Evolutionary conservation across 2,329 filamentous ascomycete genomes (phyloP).

Genomic region (Fusarium siculi): DNA sequence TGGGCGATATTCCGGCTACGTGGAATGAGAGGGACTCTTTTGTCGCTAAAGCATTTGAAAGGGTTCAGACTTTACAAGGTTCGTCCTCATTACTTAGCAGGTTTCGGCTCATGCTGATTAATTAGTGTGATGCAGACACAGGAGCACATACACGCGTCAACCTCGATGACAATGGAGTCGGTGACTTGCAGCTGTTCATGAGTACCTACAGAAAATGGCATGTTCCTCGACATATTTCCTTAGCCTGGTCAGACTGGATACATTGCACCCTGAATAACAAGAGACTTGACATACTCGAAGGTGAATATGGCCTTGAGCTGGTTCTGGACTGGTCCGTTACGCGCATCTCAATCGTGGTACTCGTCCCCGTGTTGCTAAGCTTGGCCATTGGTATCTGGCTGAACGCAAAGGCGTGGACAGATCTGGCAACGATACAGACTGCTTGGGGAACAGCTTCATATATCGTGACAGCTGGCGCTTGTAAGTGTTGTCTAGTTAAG

Average conservation of each 20-base stretch:
- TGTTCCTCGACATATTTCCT: accelerated
- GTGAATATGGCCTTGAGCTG: neutral
- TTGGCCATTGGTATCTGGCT: neutral
- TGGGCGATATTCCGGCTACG: neutral
- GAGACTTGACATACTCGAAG: accelerated
- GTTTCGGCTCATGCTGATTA: neutral
- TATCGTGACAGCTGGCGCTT: neutral
- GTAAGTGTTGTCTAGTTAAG: neutral
- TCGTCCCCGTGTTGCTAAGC: neutral
- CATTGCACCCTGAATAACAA: neutral
- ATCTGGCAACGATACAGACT: neutral
- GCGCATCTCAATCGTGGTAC: neutral
- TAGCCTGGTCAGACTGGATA: neutral
- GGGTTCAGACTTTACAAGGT: neutral
- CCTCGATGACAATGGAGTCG: neutral
- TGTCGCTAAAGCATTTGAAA: neutral
- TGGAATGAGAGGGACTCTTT: neutral
- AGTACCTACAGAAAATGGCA: neutral
- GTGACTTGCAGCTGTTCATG: neutral
- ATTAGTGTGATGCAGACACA: accelerated
- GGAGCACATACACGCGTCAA: accelerated
- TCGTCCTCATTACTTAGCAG: accelerated
- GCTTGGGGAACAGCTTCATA: neutral
- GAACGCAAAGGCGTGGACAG: neutral
- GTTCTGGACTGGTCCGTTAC: neutral